phyloP scores from a whole-genome alignment of 1,139 yeast genomes.

The Geotrichum klebahnii region DNA sequence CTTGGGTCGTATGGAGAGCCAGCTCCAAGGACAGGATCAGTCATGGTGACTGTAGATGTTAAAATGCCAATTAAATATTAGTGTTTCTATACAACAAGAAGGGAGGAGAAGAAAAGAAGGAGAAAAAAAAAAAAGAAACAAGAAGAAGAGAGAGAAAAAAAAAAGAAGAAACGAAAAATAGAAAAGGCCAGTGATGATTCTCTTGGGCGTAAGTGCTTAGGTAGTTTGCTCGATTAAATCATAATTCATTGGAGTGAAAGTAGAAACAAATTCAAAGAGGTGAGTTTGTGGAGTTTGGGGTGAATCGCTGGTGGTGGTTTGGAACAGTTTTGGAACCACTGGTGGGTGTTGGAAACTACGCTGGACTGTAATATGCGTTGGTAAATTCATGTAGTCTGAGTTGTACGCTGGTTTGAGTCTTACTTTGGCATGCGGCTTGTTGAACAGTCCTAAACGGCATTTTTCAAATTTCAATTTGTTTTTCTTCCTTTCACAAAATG shows the following conservation, averaged over 20 bases:
- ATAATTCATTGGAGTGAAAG: too few relatives aligned
- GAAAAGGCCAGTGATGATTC: too few relatives aligned
- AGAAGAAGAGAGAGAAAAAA: too few relatives aligned
- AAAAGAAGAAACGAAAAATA: too few relatives aligned
- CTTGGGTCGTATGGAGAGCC: constrained; percentile 20
- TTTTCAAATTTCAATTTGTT: too few relatives aligned
- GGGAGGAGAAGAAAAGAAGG: background rate
- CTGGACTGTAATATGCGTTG: background rate
- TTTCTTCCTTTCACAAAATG: too few relatives aligned
- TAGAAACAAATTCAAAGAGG: too few relatives aligned
- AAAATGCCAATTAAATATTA: constrained; percentile 1
- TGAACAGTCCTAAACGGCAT: too few relatives aligned
- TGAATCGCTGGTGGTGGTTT: background rate
- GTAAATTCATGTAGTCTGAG: background rate
- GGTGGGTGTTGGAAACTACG: background rate
- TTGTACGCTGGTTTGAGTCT: background rate
- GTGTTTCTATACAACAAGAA: background rate
- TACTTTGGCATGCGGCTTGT: background rate
- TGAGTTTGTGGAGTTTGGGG: background rate
- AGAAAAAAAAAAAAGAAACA: too few relatives aligned
- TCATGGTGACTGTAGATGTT: constrained; percentile 14
- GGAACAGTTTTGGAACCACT: background rate
- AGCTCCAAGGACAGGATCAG: constrained; percentile 21
- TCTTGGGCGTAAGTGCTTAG: too few relatives aligned
- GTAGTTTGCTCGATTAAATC: background rate